A percentile compares a stretch with the other conserved stretches of the same genome.
phyloP scores from a whole-genome alignment of 768 basidiomycete genomes.

The Hebeloma cylindrosporum region DNA sequence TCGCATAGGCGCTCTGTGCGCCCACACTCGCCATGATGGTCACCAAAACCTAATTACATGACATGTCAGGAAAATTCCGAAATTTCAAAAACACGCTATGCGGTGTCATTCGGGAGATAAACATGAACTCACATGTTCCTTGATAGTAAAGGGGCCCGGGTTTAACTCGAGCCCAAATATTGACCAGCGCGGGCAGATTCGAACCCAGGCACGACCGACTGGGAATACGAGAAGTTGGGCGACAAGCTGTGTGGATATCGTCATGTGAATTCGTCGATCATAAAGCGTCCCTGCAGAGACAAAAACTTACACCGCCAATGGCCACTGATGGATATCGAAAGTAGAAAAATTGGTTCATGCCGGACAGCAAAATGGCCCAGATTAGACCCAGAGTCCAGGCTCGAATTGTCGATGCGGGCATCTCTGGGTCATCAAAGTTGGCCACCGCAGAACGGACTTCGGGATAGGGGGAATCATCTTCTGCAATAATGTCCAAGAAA shows the following conservation, averaged over 20 bases:
- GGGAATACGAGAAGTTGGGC: slow-evolving; percentile 73
- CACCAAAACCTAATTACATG: slow-evolving; percentile 48
- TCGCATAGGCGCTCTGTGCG: slow-evolving; percentile 60
- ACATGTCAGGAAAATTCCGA: slow-evolving; percentile 11
- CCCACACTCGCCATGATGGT: slow-evolving; percentile 64
- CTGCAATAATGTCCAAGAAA: slow-evolving; percentile 20
- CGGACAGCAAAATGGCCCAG: slow-evolving; percentile 62
- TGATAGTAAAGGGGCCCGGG: slow-evolving; percentile 76
- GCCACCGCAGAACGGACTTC: slow-evolving; percentile 79
- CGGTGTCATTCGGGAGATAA: slow-evolving; percentile 6
- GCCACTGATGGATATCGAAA: slow-evolving; percentile 68
- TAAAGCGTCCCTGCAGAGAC: too few species aligned
- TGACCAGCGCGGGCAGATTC: slow-evolving; percentile 49
- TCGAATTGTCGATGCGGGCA: slow-evolving; percentile 60
- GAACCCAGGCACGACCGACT: slow-evolving; percentile 65
- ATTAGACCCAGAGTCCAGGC: slow-evolving; percentile 58
- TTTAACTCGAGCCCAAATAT: slow-evolving; percentile 65
- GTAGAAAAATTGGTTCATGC: slow-evolving; percentile 79
- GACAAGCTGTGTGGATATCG: slow-evolving; percentile 56
- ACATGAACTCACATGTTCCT: slow-evolving; percentile 47
- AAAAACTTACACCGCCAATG: slow-evolving; percentile 46
- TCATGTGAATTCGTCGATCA: too few species aligned
- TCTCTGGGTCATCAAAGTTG: slow-evolving; percentile 66
- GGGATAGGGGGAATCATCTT: slow-evolving; percentile 82
- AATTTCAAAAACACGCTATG: slow-evolving; percentile 2